Percentiles rank a stretch among this genome's conserved stretches.
Evolutionary conservation across 2,329 filamentous ascomycete species (phyloP).

Genomic region (Fusarium chaquense): DNA sequence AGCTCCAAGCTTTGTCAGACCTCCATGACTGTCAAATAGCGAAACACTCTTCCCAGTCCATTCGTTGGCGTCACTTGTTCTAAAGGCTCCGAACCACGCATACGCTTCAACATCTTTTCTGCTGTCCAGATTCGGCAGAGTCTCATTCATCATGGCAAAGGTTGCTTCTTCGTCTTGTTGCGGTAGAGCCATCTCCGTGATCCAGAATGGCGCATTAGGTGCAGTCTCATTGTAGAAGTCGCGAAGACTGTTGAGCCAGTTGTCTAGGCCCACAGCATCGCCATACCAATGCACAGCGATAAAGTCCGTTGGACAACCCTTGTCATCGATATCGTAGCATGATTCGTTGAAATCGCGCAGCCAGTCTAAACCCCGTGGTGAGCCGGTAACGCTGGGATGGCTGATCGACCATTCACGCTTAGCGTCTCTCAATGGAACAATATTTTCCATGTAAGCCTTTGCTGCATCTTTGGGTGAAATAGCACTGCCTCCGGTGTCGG

Average conservation of each 20-base stretch:
- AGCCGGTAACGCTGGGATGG: slow-evolving; percentile 58
- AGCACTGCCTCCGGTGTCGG: slow-evolving; percentile 54
- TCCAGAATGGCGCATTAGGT: slow-evolving; percentile 50
- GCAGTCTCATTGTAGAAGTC: slow-evolving; percentile 52
- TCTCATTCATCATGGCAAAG: slow-evolving; percentile 57
- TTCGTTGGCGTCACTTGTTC: slow-evolving; percentile 53
- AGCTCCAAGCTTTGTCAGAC: slow-evolving; percentile 54
- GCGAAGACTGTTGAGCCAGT: slow-evolving; percentile 53
- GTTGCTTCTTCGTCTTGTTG: slow-evolving; percentile 52
- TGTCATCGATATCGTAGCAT: slow-evolving; percentile 54
- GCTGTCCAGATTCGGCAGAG: slow-evolving; percentile 52
- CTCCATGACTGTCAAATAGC: slow-evolving; percentile 54
- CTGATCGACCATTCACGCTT: slow-evolving; percentile 54
- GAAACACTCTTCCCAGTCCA: slow-evolving; percentile 56
- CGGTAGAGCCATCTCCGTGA: slow-evolving; percentile 57
- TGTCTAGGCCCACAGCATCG: slow-evolving; percentile 51
- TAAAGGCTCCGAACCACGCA: slow-evolving; percentile 58
- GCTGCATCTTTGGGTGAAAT: slow-evolving; percentile 56
- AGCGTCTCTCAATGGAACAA: slow-evolving; percentile 51
- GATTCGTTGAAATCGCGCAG: slow-evolving; percentile 55
- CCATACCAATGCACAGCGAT: slow-evolving; percentile 59
- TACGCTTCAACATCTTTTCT: slow-evolving; percentile 53
- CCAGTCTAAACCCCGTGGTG: slow-evolving; percentile 55
- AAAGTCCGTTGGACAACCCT: slow-evolving; percentile 57
- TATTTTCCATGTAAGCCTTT: slow-evolving; percentile 52